Base-by-base conservation (phyloP, 495 filamentous ascomycete genomes). In the Annulohypoxylon stygium region DNA sequence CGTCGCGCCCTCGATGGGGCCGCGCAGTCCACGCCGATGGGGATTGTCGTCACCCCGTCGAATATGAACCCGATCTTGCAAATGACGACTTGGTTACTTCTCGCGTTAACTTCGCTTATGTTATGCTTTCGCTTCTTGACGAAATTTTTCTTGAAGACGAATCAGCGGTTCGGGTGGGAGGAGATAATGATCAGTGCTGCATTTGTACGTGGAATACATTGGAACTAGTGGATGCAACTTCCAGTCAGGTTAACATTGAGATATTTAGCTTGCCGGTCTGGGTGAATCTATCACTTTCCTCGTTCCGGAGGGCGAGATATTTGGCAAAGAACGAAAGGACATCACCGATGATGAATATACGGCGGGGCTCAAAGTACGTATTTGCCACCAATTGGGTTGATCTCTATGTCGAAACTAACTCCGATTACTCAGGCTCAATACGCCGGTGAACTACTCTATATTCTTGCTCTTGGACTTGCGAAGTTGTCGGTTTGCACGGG, bases 51-150 rank as follows among this genome's bases (percentile, higher is more conserved):
- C 34, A 76, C 70, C 4, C 62, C 70, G 18, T 23, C 68, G 11
- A 67, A 78, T 36, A 36, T 65, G 63, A 78, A 74, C 51, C 76
- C 70, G 9, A 71, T 74, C 33, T n/a, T 78, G 7, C 76, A 78
- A 55, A 72, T 75, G 53, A 43, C 70, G 1, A 74, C 76, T 7
- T 78, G 76, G 76, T 67, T 78, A 2, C 59, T 76, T n/a, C 71
- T 78, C 30, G 68, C 71, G 23, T 36, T 78, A 14, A 73, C 71
- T 18, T 66, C 61, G 5, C 74, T 78, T n/a, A 73, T 76, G 61
- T 39, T 78, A 5, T 67, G 65, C 48, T 78, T 76, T 26, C 69
- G 76, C 12, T 69, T 78, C 30, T 58, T 78, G 33, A 76, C 73
- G 0, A 73, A 69, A 25, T 78, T 78, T 25, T 78, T 73, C 65